A percentile compares a stretch with the other conserved stretches of the same genome.
phyloP scores from a whole-genome alignment of 176 grass and related monocot genomes.

The Saccharum officinarum region DNA sequence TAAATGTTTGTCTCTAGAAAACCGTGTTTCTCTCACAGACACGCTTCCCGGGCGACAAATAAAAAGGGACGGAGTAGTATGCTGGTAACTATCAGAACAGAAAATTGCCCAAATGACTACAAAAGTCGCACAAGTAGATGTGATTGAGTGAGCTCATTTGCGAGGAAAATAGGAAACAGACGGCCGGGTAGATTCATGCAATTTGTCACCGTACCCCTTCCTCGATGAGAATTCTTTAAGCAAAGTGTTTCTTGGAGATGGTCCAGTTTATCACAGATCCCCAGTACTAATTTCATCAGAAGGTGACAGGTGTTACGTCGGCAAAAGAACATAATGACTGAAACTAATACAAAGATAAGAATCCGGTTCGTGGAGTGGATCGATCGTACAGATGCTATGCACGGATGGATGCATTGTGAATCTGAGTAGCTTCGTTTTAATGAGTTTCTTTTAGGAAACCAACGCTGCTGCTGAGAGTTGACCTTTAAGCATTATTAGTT shows the following conservation, averaged over 20 bases:
- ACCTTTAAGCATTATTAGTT: neutral
- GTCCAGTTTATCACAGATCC: neutral
- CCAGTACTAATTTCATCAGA: neutral
- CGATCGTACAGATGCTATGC: neutral
- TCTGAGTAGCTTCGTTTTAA: neutral
- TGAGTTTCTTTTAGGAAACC: neutral
- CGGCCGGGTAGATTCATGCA: neutral
- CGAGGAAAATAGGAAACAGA: neutral
- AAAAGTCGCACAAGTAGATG: conserved; percentile 15
- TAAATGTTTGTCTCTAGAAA: neutral
- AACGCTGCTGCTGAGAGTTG: conserved; percentile 4
- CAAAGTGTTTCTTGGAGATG: neutral
- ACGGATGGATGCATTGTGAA: neutral
- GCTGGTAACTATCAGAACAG: neutral
- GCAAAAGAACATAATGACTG: neutral
- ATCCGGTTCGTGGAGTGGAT: neutral
- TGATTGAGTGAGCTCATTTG: neutral
- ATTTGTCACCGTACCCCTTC: neutral
- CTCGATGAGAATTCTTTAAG: neutral
- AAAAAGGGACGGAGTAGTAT: too few species aligned
- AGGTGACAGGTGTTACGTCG: neutral
- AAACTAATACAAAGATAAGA: neutral
- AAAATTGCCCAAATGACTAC: neutral
- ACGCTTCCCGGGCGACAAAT: too few species aligned
- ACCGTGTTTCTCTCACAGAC: too few species aligned